Conservation (phyloP, 306 rosid species). For the Cucurbita pepo region DNA sequence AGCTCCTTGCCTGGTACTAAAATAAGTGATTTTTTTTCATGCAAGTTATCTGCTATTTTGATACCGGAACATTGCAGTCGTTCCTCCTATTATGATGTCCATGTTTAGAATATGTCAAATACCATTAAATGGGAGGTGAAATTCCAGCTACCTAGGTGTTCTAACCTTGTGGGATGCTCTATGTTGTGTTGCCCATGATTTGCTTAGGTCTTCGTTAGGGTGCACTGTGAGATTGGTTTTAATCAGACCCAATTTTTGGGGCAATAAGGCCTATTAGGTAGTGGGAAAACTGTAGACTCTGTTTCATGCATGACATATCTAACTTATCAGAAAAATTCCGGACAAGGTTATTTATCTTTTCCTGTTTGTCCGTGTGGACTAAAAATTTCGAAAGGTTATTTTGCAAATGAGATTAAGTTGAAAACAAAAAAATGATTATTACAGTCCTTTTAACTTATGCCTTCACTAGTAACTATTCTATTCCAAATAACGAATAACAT, state of each 20-base stretch:
- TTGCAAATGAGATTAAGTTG: not conserved
- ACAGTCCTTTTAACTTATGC: not conserved
- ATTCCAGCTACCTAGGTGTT: not conserved
- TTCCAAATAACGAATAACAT: not conserved
- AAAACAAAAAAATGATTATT: not conserved
- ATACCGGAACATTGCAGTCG: not conserved
- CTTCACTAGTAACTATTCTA: not conserved
- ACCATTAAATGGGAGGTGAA: not conserved
- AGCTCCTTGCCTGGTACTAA: slow-evolving; percentile 71
- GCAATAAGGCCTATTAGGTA: not conserved
- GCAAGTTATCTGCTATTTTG: not conserved
- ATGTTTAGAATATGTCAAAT: not conserved
- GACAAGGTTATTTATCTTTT: not conserved
- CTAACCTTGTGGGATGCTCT: not conserved
- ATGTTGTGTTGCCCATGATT: not conserved
- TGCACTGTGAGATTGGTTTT: not conserved
- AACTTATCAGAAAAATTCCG: not conserved
- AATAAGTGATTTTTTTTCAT: not conserved
- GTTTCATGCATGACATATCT: too few relatives aligned
- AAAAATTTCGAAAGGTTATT: not conserved
- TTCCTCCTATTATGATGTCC: not conserved
- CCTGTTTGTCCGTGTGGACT: not conserved
- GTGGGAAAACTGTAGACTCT: not conserved
- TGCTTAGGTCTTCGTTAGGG: not conserved
- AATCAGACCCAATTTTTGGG: not conserved